A percentile compares a stretch with the other conserved stretches of the same genome.
phyloP scores from a whole-genome alignment of 768 basidiomycete genomes.

The Holtermanniella nyarrowii region DNA sequence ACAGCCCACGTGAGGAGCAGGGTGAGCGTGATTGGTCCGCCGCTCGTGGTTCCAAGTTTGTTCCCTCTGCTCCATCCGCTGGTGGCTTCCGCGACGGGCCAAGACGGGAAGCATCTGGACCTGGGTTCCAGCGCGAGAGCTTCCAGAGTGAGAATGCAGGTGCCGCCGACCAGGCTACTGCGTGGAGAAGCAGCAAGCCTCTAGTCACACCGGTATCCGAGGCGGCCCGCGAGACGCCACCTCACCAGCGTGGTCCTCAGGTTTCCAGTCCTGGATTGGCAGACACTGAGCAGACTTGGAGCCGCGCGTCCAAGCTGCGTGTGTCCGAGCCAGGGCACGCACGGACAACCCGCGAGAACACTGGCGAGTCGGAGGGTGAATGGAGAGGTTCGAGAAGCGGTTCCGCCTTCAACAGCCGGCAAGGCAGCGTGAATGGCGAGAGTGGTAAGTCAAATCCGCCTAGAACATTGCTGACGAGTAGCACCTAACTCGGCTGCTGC shows the following conservation, averaged over 20 bases:
- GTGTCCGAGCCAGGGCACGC: conserved; percentile 14
- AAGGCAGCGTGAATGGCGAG: conserved; percentile 21
- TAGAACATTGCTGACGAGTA: no score
- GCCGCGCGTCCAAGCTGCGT: conserved; percentile 35
- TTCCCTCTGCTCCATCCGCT: conserved; percentile 22
- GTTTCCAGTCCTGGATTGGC: conserved; percentile 43
- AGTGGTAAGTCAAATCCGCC: neutral
- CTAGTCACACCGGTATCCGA: conserved; percentile 15
- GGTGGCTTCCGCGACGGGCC: conserved; percentile 6
- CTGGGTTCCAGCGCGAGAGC: conserved; percentile 18
- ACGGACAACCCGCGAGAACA: conserved; percentile 12
- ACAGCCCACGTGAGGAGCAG: conserved; percentile 43
- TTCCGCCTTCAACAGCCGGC: conserved; percentile 8
- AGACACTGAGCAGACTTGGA: conserved; percentile 61
- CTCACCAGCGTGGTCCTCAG: conserved; percentile 45
- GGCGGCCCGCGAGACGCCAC: conserved; percentile 40
- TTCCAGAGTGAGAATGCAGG: conserved; percentile 15
- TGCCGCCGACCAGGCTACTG: conserved; percentile 30
- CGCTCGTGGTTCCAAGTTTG: conserved; percentile 42
- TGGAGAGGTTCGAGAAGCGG: conserved; percentile 29
- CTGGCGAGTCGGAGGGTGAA: conserved; percentile 26
- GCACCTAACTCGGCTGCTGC: conserved; percentile 45
- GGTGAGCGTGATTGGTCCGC: conserved; percentile 41
- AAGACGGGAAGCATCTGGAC: conserved; percentile 24
- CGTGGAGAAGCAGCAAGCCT: conserved; percentile 34